Conservation (phyloP, 2,329 filamentous ascomycete genomes). For the Penicillium sp. region DNA sequence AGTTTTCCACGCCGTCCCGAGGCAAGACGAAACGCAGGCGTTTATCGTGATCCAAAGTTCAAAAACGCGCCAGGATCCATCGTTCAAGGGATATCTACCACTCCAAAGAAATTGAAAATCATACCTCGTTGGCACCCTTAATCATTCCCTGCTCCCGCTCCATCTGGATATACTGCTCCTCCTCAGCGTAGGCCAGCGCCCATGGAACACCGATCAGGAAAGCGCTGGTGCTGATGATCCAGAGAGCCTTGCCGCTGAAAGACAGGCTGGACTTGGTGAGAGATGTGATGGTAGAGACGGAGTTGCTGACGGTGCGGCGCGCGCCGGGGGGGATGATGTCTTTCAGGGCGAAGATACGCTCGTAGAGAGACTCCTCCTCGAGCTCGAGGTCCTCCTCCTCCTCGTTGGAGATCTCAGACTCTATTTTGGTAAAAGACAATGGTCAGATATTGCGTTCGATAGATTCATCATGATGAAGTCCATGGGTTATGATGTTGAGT, state of each 20-base stretch:
- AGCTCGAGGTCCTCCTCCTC: conserved; percentile 66
- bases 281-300: conserved; percentile 54
- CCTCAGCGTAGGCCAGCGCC: conserved; percentile 90
- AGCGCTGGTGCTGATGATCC: conserved; percentile 88
- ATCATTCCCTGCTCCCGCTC: conserved; percentile 97
- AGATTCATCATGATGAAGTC: conserved; percentile 16
- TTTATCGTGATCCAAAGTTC: neutral
- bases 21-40: neutral
- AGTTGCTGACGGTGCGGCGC: conserved; percentile 70
- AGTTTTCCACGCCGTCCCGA: conserved; percentile 18
- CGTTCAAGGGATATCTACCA: neutral
- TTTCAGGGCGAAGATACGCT: conserved; percentile 73
- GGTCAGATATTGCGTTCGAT: conserved; percentile 16
- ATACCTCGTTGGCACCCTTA: conserved; percentile 82
- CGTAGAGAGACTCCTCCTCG: conserved; percentile 67
- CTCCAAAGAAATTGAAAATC: conserved; percentile 32
- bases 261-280: conserved; percentile 55
- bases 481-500: neutral
- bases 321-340: conserved; percentile 78
- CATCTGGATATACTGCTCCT: conserved; percentile 97
- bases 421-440: conserved; percentile 50
- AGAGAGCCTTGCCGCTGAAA: conserved; percentile 84
- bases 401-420: conserved; percentile 84
- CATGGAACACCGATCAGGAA: conserved; percentile 91
- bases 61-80: neutral